Evolutionary conservation across 2,329 filamentous ascomycete genomes (phyloP), one percentile per base, ranked within the genome.

Genomic region (Cladosporium sp.): DNA sequence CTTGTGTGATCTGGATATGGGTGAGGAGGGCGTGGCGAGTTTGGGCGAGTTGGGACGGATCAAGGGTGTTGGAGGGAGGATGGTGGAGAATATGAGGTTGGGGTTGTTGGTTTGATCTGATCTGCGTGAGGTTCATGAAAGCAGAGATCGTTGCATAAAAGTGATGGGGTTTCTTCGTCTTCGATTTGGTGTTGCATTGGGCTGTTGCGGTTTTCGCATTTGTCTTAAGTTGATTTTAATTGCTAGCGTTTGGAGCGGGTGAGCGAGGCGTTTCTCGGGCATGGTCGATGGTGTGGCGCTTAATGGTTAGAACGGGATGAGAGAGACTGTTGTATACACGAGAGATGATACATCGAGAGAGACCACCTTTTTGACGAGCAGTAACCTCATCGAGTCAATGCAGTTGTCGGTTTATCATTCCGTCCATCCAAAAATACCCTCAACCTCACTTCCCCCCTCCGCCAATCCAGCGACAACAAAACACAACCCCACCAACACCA

Each of bases 71-170:
- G 82, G 82, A 0, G 74, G 77, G 4, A 83, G 81, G 71, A 81
- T 80, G n/a, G 81, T 84, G 30, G 82, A 84, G 72, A 81, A 80
- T 34, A 84, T 84, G 82, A 72, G 82, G 44, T 68, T 76, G 62
- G 82, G 81, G 0, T 30, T 72, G 47, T 65, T 81, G 64, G 70
- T 58, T 62, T 74, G 18, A 64, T 26, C 28, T 18, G 18, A 44
- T 41, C 36, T 18, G 5, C 36, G 11, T 21, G 12, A 26, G 47
- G 26, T 36, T 36, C 34, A 36, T 12, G 34, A 36, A 14, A 5
- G 12, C 3, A 14, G 10, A 14, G 47, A 26, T 12, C 14, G 14
- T 62, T 36, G 21, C 28, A 28, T 21, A 14, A 6, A 10, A 18
- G 14, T 14, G 36, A 21, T 12, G 1, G 1, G 15, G 10, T n/a